A percentile compares a stretch with the other conserved stretches of the same genome.
Evolutionary conservation across 306 rosid genomes (phyloP).

Genomic region (Pterocarpus santalinus): DNA sequence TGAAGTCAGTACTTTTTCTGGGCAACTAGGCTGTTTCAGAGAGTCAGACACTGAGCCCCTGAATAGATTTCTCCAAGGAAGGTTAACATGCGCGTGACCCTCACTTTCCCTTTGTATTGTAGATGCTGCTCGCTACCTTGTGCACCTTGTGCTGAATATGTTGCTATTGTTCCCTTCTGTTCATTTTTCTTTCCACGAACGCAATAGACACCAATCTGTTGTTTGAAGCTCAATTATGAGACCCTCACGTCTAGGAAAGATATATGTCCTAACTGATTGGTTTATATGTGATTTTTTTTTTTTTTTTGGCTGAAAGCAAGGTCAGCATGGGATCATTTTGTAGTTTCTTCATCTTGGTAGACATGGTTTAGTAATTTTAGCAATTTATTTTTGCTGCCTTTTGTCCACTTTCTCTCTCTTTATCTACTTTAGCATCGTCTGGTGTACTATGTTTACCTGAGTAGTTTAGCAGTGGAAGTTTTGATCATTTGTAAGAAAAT

Average conservation of each 20-base stretch:
- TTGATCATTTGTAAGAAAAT: constrained; percentile 27
- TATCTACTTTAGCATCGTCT: constrained; percentile 16
- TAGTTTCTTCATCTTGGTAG: constrained; percentile 33
- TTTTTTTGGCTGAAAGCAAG: constrained; percentile 21
- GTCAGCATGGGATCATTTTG: constrained; percentile 4
- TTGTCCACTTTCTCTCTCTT: background rate
- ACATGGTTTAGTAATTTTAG: background rate
- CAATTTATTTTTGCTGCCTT: constrained; percentile 19
- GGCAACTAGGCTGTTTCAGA: constrained; percentile 44
- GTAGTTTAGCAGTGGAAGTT: constrained; percentile 12
- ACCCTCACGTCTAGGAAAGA: constrained; percentile 5
- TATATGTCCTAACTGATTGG: background rate
- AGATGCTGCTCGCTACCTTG: constrained; percentile 34
- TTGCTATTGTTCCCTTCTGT: constrained; percentile 9
- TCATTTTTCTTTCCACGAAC: background rate
- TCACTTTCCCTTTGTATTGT: constrained; percentile 26
- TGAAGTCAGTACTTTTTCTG: constrained; percentile 42
- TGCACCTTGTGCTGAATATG: constrained; percentile 14
- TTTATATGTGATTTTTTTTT: background rate
- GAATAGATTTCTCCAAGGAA: constrained; percentile 73
- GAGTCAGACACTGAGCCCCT: constrained; percentile 53
- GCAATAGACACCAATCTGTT: background rate
- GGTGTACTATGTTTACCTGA: constrained; percentile 4
- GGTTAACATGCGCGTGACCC: constrained; percentile 53
- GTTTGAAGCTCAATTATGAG: constrained; percentile 12